These are phyloP conservation scores for Malus hybrid DNA, from an alignment of 331 rosid species.

Conservation along the genomic window DNA sequence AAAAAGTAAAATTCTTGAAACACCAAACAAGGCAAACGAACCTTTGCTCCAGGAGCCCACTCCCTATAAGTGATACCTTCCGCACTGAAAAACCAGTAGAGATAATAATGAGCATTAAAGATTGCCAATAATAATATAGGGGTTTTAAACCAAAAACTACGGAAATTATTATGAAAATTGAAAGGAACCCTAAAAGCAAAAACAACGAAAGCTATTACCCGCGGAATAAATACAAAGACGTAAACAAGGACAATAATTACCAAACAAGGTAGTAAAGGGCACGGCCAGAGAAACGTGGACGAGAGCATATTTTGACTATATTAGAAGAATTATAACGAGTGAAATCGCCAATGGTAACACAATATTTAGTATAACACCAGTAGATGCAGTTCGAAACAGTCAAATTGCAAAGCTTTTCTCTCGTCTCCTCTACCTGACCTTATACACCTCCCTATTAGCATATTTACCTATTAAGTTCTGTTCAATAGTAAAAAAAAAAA, in stretches of 20 bases:
- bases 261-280: neutral
- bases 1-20: neutral
- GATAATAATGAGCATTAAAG: constrained; percentile 19
- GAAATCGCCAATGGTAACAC: neutral
- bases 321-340: neutral
- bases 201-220: neutral
- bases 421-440: neutral
- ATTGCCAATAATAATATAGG: neutral
- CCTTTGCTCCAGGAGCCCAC: constrained; percentile 99
- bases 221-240: neutral
- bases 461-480: neutral
- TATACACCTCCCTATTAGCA: neutral
- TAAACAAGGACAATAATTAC: neutral
- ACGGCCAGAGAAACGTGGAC: neutral
- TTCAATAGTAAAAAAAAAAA: neutral
- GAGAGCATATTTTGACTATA: neutral
- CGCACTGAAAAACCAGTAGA: constrained; percentile 53
- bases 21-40: constrained; percentile 17
- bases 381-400: neutral
- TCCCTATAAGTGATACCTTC: constrained; percentile 83
- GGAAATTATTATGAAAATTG: neutral
- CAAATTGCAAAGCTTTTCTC: neutral
- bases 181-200: neutral
- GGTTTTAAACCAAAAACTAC: neutral
- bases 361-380: neutral